phyloP scores from a whole-genome alignment of 768 basidiomycete species.

The Asterophora parasitica region DNA sequence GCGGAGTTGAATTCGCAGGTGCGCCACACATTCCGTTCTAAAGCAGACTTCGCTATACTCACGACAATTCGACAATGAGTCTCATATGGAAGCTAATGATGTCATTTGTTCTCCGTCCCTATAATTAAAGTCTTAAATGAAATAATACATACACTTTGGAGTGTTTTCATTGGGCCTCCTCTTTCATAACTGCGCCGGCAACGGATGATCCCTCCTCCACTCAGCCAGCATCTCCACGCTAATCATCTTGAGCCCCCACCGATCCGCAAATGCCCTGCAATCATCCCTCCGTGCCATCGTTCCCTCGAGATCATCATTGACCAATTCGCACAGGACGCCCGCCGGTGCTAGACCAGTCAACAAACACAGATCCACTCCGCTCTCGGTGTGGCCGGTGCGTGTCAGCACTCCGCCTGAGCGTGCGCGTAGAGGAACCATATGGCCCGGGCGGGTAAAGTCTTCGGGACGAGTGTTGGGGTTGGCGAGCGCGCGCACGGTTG shows the following conservation, averaged over 20 bases:
- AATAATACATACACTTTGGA: not conserved
- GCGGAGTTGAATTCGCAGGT: no score
- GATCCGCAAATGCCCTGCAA: constrained; percentile 85
- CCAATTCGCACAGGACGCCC: constrained; percentile 90
- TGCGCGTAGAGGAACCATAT: constrained; percentile 90
- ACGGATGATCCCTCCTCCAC: constrained; percentile 35
- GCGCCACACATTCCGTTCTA: no score
- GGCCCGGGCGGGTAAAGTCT: constrained; percentile 91
- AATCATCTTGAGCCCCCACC: constrained; percentile 90
- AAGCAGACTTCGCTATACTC: no score
- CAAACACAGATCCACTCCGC: constrained; percentile 79
- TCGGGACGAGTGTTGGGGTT: constrained; percentile 45
- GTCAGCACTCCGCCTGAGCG: constrained; percentile 78
- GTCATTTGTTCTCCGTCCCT: no score
- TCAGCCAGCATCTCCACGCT: constrained; percentile 81
- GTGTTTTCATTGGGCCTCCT: not conserved
- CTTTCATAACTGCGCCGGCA: not conserved
- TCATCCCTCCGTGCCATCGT: constrained; percentile 95
- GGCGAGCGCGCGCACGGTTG: constrained; percentile 83
- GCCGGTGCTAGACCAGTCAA: constrained; percentile 66
- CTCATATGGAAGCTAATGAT: no score
- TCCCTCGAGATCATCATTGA: constrained; percentile 85
- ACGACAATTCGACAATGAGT: no score
- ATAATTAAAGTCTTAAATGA: no score
- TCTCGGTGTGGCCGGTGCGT: constrained; percentile 94